Evolutionary conservation across 2,329 filamentous ascomycete species (phyloP).

Genomic region (Metarhizium album): DNA sequence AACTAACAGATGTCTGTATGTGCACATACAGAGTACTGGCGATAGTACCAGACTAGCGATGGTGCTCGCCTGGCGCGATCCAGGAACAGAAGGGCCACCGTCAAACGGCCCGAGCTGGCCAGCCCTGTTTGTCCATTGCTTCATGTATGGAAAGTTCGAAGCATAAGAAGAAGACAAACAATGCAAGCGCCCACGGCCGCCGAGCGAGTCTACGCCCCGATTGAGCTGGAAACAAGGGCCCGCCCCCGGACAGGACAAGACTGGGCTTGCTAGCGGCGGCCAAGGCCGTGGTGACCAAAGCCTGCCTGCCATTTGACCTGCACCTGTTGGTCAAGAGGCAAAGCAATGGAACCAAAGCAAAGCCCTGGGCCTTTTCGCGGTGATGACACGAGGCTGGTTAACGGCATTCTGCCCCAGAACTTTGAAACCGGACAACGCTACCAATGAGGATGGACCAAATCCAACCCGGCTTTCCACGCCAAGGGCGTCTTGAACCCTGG

Average conservation of each 20-base stretch:
- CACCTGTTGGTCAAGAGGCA: background rate
- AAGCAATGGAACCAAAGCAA: background rate
- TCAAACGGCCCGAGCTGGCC: background rate
- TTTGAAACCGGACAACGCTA: background rate
- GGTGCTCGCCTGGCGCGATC: too few species aligned
- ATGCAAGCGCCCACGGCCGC: background rate
- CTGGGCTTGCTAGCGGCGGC: too few species aligned
- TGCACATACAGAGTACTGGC: too few species aligned
- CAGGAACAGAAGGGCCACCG: background rate
- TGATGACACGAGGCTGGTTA: background rate
- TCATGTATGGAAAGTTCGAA: background rate
- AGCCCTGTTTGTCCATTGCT: constrained; percentile 1
- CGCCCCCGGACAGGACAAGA: background rate
- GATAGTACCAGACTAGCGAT: too few species aligned
- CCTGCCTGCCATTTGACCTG: background rate
- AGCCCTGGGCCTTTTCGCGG: background rate
- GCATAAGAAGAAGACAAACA: background rate
- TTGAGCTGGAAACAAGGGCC: background rate
- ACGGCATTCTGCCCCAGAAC: background rate
- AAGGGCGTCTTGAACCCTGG: background rate
- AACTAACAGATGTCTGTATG: too few species aligned
- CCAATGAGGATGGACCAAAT: background rate
- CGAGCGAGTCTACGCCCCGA: constrained; percentile 1
- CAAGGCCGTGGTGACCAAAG: too few species aligned
- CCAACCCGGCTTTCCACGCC: background rate